A percentile compares a stretch with the other conserved stretches of the same genome.
Evolutionary conservation across 2,329 filamentous ascomycete genomes (phyloP).

Genomic region (Fusarium sp.): DNA sequence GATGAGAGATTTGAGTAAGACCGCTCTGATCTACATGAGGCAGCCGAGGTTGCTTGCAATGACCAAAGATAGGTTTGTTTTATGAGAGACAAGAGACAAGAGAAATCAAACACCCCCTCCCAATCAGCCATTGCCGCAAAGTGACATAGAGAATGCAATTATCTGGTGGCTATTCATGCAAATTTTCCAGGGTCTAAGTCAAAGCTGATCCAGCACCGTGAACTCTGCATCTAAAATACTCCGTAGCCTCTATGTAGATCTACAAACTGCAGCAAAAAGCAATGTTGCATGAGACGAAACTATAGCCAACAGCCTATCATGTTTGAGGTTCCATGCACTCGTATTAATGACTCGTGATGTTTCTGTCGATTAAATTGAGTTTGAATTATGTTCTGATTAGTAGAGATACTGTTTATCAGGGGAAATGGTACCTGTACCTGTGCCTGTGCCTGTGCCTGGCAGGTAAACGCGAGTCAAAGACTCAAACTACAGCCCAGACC

Average conservation of each 20-base stretch:
- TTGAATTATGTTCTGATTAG: not conserved
- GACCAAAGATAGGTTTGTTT: slow-evolving; percentile 2
- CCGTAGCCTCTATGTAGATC: slow-evolving; percentile 12
- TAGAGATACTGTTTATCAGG: slow-evolving; percentile 12
- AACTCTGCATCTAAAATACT: slow-evolving; percentile 3
- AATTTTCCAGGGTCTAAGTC: slow-evolving; percentile 12
- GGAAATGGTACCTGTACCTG: not conserved
- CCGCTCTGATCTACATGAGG: not conserved
- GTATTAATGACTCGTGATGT: slow-evolving; percentile 20
- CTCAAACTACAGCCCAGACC: slow-evolving; percentile 31
- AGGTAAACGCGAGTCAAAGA: slow-evolving; percentile 27
- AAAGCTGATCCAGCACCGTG: slow-evolving; percentile 2
- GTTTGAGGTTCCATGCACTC: not conserved
- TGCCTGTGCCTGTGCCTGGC: not conserved
- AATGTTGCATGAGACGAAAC: slow-evolving; percentile 15
- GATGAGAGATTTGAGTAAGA: not conserved
- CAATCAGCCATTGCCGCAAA: not conserved
- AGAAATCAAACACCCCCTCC: not conserved
- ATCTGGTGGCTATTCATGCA: slow-evolving; percentile 10
- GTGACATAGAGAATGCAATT: slow-evolving; percentile 10
- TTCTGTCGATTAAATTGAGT: not conserved
- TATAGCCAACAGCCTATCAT: slow-evolving; percentile 11
- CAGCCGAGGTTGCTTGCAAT: not conserved
- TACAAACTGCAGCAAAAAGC: slow-evolving; percentile 29
- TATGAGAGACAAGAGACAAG: not conserved